phyloP scores from a whole-genome alignment of 2,329 filamentous ascomycete species.

The Alternaria novae-zelandiae region DNA sequence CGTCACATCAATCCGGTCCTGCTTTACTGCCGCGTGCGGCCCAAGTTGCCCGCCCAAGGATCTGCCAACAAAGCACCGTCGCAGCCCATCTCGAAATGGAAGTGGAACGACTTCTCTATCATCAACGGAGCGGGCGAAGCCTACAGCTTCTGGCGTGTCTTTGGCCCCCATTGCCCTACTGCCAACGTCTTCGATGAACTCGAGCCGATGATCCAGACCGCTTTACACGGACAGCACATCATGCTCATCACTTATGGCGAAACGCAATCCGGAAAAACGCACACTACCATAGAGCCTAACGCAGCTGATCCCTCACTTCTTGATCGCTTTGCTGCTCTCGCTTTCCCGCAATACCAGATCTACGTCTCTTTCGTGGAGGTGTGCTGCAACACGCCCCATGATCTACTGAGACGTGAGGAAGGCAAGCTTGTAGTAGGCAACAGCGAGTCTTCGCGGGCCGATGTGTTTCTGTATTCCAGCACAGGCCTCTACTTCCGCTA shows the following conservation, averaged over 20 bases:
- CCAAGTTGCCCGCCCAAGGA: not conserved
- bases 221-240: not conserved
- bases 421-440: not conserved
- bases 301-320: not conserved
- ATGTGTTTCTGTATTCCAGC: not conserved
- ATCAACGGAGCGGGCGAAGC: not conserved
- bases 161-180: not conserved
- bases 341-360: not conserved
- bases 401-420: not conserved
- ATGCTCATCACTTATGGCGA: not conserved
- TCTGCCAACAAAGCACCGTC: not conserved
- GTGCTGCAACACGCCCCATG: not conserved
- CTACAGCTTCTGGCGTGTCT: not conserved
- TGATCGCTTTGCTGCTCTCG: not conserved
- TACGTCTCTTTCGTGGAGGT: not conserved
- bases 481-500: not conserved
- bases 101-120: not conserved
- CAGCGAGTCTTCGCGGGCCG: not conserved
- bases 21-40: not conserved
- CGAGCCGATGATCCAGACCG: not conserved
- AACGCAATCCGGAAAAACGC: not conserved
- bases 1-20: not conserved
- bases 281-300: not conserved
- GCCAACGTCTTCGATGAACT: not conserved
- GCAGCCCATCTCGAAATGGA: not conserved